Evolutionary conservation across 2,329 filamentous ascomycete genomes (phyloP).

Genomic region (Tolypocladium guangdongense): DNA sequence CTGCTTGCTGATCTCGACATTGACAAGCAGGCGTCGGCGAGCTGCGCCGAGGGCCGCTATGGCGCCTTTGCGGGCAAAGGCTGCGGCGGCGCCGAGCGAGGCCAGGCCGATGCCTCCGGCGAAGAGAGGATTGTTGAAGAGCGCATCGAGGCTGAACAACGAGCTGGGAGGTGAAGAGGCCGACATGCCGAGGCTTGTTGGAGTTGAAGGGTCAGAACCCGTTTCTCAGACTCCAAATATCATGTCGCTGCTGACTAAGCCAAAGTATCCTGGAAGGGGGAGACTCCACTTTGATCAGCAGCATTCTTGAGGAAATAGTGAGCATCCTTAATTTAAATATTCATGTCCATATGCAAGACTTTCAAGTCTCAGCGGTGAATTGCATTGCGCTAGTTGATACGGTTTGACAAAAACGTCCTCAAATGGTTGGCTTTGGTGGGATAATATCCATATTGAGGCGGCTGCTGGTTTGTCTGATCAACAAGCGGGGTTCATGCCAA

Average conservation of each 20-base stretch:
- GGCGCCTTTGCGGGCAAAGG: conserved; percentile 68
- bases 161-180: conserved; percentile 18
- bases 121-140: conserved; percentile 54
- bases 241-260: conserved; percentile 3
- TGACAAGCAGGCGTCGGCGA: conserved; percentile 78
- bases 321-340: background rate
- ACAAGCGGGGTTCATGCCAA: background rate
- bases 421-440: too few species aligned
- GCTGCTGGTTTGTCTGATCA: background rate
- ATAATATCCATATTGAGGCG: too few species aligned
- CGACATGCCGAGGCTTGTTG: conserved; percentile 16
- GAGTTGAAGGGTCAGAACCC: background rate
- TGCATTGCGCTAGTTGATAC: background rate
- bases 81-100: conserved; percentile 70
- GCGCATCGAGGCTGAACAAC: conserved; percentile 40
- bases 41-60: conserved; percentile 63
- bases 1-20: conserved; percentile 89
- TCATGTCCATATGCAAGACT: background rate
- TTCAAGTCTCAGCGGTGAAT: background rate
- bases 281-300: background rate
- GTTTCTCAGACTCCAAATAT: background rate
- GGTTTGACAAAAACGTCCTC: background rate
- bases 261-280: too few species aligned
- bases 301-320: background rate
- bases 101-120: conserved; percentile 81